Base-by-base conservation (phyloP, 257 asterid species). In the Solanum dulcamara region DNA sequence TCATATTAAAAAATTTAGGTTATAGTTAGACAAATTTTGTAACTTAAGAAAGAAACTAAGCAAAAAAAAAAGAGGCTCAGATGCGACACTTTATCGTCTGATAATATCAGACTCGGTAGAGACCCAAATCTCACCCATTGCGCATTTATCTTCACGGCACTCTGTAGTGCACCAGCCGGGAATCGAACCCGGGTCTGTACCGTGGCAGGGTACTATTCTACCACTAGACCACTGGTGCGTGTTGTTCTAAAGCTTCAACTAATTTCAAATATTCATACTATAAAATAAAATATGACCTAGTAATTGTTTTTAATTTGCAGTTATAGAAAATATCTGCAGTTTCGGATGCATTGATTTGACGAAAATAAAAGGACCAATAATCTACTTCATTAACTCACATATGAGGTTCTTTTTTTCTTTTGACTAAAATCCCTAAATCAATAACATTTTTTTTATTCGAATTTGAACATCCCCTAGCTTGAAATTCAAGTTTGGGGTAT, bases 131-230 rank as follows among this genome's bases (percentile, higher is more conserved):
- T 40, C 81, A 74, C 57, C 57, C 1, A 26, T 7, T 3, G 37
- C 38, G n/a, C 37, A 42, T 7, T 42, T 6, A 7, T 74, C 81
- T 7, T 74, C 81, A 42, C 4, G 14, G 59, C 81, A 42, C 81
- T 24, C 59, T 0, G 0, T 1, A 4, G 1, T 81, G 84, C 84
- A 80, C 84, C 84, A 81, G 72, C 28, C 18, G 62, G 42, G 42
- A 77, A 77, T 46, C 18, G 28, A 46, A 77, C 40, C 83, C 26
- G 28, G 42, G 94, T 91, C 94, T 94, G 93, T 92, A 94, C 94
- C 92, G 94, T 94, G 97, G 94, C 94, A 92, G 94, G 92, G 93
- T 92, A 94, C 92, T 94, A 93, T 91, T 93, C 96, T 92, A 93
- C 98, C 97, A 94, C 96, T 92, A 92, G 96, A 92, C 97, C 94